Evolutionary conservation across 2,329 filamentous ascomycete genomes (phyloP).

Genomic region (Claviceps africana): DNA sequence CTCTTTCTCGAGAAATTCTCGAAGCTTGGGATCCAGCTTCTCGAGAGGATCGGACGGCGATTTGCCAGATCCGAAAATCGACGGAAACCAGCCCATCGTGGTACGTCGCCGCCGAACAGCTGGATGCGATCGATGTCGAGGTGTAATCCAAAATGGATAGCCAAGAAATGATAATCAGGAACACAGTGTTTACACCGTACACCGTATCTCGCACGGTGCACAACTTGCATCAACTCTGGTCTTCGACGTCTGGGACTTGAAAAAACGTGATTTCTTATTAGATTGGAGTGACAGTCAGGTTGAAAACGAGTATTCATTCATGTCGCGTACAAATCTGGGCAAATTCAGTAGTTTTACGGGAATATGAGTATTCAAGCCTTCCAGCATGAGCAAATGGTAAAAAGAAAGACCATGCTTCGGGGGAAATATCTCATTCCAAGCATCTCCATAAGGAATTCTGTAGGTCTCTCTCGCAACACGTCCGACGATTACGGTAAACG

Average conservation of each 20-base stretch:
- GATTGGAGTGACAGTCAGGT: neutral
- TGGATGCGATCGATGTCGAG: neutral
- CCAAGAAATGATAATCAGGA: neutral
- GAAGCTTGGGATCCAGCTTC: constrained; percentile 69
- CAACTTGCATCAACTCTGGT: too few relatives aligned
- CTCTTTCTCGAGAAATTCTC: constrained; percentile 74
- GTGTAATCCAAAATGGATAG: neutral
- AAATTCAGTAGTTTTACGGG: neutral
- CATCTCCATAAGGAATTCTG: neutral
- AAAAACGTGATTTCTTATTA: too few relatives aligned
- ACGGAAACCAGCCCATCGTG: constrained; percentile 44
- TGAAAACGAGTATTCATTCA: too few relatives aligned
- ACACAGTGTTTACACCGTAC: neutral
- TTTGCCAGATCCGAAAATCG: constrained; percentile 34
- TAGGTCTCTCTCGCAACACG: neutral
- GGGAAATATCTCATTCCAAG: neutral
- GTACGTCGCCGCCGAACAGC: neutral
- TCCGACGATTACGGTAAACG: neutral
- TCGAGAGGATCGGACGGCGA: constrained; percentile 43
- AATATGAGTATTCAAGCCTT: neutral
- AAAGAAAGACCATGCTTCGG: neutral
- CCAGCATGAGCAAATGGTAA: neutral
- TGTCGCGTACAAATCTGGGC: too few relatives aligned
- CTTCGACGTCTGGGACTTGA: too few relatives aligned
- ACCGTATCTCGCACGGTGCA: neutral